phyloP scores from a whole-genome alignment of 306 rosid species.

The Vigna reflexopilosa region DNA sequence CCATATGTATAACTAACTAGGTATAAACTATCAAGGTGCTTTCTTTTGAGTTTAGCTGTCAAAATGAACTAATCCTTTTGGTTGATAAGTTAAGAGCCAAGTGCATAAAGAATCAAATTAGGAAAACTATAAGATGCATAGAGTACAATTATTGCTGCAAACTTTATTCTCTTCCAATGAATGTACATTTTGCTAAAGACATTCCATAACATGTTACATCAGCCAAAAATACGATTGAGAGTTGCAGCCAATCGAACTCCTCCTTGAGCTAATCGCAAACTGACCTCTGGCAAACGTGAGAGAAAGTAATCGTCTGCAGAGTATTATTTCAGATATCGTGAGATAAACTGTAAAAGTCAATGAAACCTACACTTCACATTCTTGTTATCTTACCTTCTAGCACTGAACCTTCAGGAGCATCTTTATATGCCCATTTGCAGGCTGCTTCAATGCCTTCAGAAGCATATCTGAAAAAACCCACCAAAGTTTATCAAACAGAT shows the following conservation, averaged over 20 bases:
- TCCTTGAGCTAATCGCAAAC: conserved; percentile 77
- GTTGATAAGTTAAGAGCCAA: background rate
- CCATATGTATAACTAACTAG: no score
- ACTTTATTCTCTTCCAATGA: background rate
- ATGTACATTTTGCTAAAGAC: background rate
- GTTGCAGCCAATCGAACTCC: conserved; percentile 86
- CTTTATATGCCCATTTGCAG: conserved; percentile 87
- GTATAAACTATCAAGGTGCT: background rate
- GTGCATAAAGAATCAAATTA: background rate
- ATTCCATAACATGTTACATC: conserved; percentile 31
- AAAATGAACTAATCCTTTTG: background rate
- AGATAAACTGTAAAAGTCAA: conserved; percentile 10
- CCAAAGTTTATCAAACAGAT: background rate
- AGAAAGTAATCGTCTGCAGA: conserved; percentile 79
- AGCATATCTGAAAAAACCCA: conserved; percentile 40
- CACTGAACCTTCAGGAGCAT: conserved; percentile 61
- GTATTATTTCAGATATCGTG: conserved; percentile 21
- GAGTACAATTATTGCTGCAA: background rate
- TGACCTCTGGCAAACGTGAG: conserved; percentile 71
- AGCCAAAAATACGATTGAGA: conserved; percentile 71
- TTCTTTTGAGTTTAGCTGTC: background rate
- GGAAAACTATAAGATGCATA: background rate
- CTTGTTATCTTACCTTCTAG: conserved; percentile 65
- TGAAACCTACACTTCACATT: background rate
- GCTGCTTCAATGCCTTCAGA: conserved; percentile 83